Percentiles rank a stretch among this genome's conserved stretches.
These are phyloP conservation scores for Lentinula sp. DNA, from an alignment of 768 basidiomycete genomes.

Conservation along the genomic window DNA sequence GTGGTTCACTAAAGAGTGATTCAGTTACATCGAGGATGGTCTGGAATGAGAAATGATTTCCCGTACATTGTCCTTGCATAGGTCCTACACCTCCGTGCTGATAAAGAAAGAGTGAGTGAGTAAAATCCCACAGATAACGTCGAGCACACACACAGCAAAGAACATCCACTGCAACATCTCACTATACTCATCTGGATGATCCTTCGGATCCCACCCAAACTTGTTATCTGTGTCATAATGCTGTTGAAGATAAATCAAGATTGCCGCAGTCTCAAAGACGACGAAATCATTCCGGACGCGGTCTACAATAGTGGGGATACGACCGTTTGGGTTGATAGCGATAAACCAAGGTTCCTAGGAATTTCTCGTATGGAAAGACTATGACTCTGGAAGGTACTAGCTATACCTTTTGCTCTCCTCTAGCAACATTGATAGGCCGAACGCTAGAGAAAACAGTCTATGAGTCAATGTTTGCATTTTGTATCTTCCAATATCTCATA, in stretches of 20 bases:
- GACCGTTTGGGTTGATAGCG: conserved; percentile 48
- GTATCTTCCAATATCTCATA: not conserved
- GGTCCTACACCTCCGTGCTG: conserved; percentile 46
- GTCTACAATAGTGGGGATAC: conserved; percentile 67
- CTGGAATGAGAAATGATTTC: not conserved
- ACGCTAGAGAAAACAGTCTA: not conserved
- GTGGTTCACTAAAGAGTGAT: conserved; percentile 46
- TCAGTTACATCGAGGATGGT: not conserved
- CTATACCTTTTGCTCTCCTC: not conserved
- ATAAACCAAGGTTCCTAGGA: conserved; percentile 83
- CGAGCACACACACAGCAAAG: conserved; percentile 45
- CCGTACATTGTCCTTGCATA: conserved; percentile 70
- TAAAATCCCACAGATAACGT: not conserved
- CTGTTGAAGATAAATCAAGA: conserved; percentile 73
- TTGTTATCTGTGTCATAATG: conserved; percentile 73
- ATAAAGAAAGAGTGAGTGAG: not conserved
- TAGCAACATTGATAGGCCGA: not conserved
- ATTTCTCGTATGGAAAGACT: conserved; percentile 31
- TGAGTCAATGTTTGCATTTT: not conserved
- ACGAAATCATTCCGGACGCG: conserved; percentile 51
- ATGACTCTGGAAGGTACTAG: not conserved
- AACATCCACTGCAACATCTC: conserved; percentile 85
- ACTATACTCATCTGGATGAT: conserved; percentile 53
- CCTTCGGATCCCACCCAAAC: conserved; percentile 54
- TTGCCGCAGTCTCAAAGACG: conserved; percentile 77